Evolutionary conservation across 805 yeast species (phyloP).

Genomic region (Kazachstania martiniae): DNA sequence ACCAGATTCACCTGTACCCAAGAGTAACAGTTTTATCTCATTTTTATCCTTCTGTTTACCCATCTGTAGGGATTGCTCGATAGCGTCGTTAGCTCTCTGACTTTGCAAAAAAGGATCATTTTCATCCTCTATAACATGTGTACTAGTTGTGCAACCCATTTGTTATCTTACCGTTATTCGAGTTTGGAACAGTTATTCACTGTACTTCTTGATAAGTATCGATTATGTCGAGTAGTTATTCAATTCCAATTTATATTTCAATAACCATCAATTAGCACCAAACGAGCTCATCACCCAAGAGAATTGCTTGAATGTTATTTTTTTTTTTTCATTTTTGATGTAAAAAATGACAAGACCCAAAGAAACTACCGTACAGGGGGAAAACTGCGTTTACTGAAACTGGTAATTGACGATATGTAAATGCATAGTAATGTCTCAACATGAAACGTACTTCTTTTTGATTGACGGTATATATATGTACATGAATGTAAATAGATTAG

Average conservation of each 20-base stretch:
- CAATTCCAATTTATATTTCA: too few species aligned
- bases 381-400: too few species aligned
- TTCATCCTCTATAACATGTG: constrained; percentile 28
- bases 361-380: not conserved
- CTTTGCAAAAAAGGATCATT: constrained; percentile 45
- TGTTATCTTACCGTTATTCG: too few species aligned
- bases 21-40: constrained; percentile 59
- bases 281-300: too few species aligned
- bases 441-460: not conserved
- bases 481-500: too few species aligned
- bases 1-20: constrained; percentile 94
- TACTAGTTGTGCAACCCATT: constrained; percentile 69
- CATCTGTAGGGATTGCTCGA: constrained; percentile 49
- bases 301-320: too few species aligned
- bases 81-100: constrained; percentile 46
- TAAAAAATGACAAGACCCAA: not conserved
- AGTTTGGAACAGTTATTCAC: too few species aligned
- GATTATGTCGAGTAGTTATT: too few species aligned
- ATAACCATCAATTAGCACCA: too few species aligned
- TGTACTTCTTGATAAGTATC: too few species aligned
- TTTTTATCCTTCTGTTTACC: constrained; percentile 44
- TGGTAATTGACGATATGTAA: too few species aligned
- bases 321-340: constrained; percentile 1
- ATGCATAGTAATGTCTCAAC: not conserved
- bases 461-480: not conserved